A percentile compares a stretch with the other conserved stretches of the same genome.
These are phyloP conservation scores for Cladosporium velox DNA, from an alignment of 2,329 filamentous ascomycete genomes.

Conservation along the genomic window DNA sequence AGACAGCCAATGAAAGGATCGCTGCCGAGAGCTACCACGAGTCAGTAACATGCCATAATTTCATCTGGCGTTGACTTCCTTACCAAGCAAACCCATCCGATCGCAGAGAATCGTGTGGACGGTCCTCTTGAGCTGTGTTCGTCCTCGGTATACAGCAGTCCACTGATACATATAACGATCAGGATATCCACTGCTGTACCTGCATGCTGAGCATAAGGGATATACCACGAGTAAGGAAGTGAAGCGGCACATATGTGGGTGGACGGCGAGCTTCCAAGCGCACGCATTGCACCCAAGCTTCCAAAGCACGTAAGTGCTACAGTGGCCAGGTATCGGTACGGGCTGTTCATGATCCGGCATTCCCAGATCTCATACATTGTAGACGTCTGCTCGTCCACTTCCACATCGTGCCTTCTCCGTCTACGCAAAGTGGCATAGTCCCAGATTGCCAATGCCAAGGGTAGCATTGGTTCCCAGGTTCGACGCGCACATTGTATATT, in stretches of 20 bases:
- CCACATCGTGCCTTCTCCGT: constrained; percentile 20
- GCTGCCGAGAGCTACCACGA: constrained; percentile 27
- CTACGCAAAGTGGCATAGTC: constrained; percentile 31
- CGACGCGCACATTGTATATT: constrained; percentile 46
- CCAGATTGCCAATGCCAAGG: constrained; percentile 32
- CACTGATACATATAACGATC: constrained; percentile 40
- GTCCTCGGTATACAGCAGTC: constrained; percentile 29
- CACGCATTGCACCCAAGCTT: constrained; percentile 40
- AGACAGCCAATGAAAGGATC: constrained; percentile 24
- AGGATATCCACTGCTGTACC: constrained; percentile 45
- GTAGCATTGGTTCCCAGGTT: constrained; percentile 35
- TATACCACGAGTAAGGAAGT: constrained; percentile 36
- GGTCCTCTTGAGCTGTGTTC: constrained; percentile 22
- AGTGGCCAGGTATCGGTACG: constrained; percentile 43
- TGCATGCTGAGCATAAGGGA: constrained; percentile 43
- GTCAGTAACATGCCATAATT: constrained; percentile 26
- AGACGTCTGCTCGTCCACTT: constrained; percentile 27
- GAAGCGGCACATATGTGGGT: constrained; percentile 53
- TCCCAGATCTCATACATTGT: constrained; percentile 39
- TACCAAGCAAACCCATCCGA: constrained; percentile 35
- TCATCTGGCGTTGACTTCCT: constrained; percentile 4
- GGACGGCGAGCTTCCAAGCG: constrained; percentile 43
- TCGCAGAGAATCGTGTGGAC: constrained; percentile 26
- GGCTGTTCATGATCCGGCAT: constrained; percentile 37
- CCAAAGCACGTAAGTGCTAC: constrained; percentile 43